Evolutionary conservation across 164 flowering plant genomes (phyloP), one percentile per base, ranked within the genome.

Genomic region (Echeveria elegans): DNA sequence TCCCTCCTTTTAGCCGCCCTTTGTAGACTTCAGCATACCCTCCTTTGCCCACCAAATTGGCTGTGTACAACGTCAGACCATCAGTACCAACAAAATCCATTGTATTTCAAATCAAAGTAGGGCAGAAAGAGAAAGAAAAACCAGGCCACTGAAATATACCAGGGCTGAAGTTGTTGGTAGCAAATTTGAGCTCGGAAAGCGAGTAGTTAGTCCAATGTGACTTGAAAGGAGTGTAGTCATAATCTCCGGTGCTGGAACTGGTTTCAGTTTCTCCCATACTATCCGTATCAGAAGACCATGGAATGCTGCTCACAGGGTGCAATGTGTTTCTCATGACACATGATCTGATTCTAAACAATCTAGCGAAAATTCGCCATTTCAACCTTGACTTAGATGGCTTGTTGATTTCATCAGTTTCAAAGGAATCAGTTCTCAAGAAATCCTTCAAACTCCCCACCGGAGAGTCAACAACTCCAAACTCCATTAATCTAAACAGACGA

Each of bases 1-100:
- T 78, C 58, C 97, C 96, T 72, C 81, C 86, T 74, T 74, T 69
- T 76, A 91, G 63, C 24, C 72, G 67, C 6, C 99, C 99, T 80
- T 81, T 85, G 81, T 87, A 94, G 24, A 94, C 99, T 76, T 88
- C 88, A 24, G 94, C 90, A 80, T 85, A 94, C 11, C 99, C 99
- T 64, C 99, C 99, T 71, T 86, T 86, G 28, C 97, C 97, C 28
- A 94, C 88, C 75, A 89, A 50, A 65, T 88, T 87, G 31, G 84
- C 99, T 94, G 41, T 18, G 19, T 19, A 70, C 41, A 45, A 65
- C 31, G 2, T 24, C 34, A 43, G 19, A 65, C 48, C 32, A 32
- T 64, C 28, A 32, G 1, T 10, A 28, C 41, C 45, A 48, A n/a
- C 4, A 11, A 53, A 29, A 9, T 16, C n/a, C 23, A 19, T 4